Base-by-base conservation (phyloP, 2,329 filamentous ascomycete genomes). In the Cordyceps tenuipes region DNA sequence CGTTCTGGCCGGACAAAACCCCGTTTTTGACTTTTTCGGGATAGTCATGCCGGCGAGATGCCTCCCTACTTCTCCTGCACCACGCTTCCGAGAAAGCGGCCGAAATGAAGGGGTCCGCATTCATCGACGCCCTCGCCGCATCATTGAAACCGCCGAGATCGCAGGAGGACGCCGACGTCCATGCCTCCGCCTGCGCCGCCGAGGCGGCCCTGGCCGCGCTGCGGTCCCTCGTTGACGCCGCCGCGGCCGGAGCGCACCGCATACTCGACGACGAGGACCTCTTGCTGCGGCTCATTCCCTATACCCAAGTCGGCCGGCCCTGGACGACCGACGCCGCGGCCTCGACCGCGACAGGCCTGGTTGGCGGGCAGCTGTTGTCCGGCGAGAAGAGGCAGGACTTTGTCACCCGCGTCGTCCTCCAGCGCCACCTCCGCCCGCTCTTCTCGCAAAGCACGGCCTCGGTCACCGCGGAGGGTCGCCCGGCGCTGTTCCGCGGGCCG, bases 381-480 rank as follows among this genome's bases (percentile, higher is more conserved):
- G 31, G 29, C 10, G 57, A 62, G 13, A 61, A 50, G 15, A 21
- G 67, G 56, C 29, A 62, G n/a, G 26, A 62, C 3, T 80, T 84
- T 64, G 74, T 85, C 64, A 74, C 79, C 19, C 75, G 78, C n/a
- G 73, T 78, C 44, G 75, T 91, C 60, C 79, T 92, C 4, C 76
- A 80, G 63, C 73, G 75, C 66, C 85, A 85, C 67, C 78, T 92
- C 55, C 85, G 85, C 43, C 86, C 86, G 31, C 74, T 89, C 6
- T 91, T 92, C 74, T 77, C 79, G 31, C 79, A 78, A 61, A 76
- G 81, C 17, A 80, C 77, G 21, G 79, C 83, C 3, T 65, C 64
- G 34, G 62, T 70, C 52, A 69, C 70, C 8, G 51, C 64, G 21
- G 67, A 68, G 3, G 71, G 72, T 1, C 62, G 72, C 39, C 70